Evolutionary conservation across 257 asterid species (phyloP), one percentile per base, ranked within the genome.

Genomic region (Lithospermum erythrorhizon): DNA sequence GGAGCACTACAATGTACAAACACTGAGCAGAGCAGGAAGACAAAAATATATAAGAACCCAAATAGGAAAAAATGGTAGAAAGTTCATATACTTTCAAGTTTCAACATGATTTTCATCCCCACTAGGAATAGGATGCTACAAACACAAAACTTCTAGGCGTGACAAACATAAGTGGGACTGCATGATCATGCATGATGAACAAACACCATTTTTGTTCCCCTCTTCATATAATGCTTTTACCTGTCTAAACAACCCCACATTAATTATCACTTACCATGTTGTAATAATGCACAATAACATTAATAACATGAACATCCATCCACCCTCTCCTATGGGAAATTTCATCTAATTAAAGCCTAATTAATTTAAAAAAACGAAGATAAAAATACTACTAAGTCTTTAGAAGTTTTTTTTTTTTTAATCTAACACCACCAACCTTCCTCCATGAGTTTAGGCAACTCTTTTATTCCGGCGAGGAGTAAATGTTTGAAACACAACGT

Each of bases 131-230:
- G 19, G 25, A 35, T 37, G 23, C 51, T 35, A 65, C 61, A 62
- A 63, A 45, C 66, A 27, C 68, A 76, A 58, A 78, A 82, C 59
- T 62, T 62, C 61, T 74, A 83, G 90, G 96, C 97, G 94, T 90
- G 97, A 84, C 82, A 68, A 69, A 72, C 76, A 53, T 61, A 67
- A 85, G 90, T 90, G 91, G 95, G 57, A 87, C 86, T 80, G 95
- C 94, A 80, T 74, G 78, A 87, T 90, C 78, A 87, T 87, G 7
- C 9, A 30, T 30, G 79, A 80, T 78, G 72, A 77, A 70, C 71
- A 70, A 76, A 75, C 72, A 75, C 77, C 65, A 78, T 68, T 75
- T 25, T 67, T 70, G 30, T 51, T 18, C 60, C 63, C 29, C 24
- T 48, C 58, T 64, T 21, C 15, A 49, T 57, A 32, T 20, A 25